Percentiles rank a stretch among this genome's conserved stretches.
Conservation (phyloP, 768 basidiomycete species). For the Gyrodon lividus region DNA sequence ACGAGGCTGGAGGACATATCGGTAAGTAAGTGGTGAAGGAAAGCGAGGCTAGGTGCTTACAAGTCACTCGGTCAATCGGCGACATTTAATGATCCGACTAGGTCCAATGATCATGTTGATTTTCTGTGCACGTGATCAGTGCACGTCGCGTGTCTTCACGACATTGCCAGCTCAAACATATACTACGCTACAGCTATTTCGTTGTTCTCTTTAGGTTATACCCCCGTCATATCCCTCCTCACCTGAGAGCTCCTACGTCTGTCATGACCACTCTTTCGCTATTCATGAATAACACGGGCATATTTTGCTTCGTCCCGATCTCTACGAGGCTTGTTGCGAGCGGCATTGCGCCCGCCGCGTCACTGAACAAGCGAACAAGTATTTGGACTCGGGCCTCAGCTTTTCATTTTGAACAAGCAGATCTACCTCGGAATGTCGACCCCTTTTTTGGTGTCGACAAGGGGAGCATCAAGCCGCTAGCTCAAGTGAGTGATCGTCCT, state of each 20-base stretch:
- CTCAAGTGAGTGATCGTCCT: neutral
- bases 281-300: slow-evolving; percentile 23
- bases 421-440: no score
- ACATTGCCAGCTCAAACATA: neutral
- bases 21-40: slow-evolving; percentile 1
- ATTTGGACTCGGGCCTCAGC: no score
- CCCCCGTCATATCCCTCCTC: no score
- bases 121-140: slow-evolving; percentile 21
- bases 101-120: slow-evolving; percentile 20
- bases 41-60: neutral
- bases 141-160: no score
- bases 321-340: slow-evolving; percentile 24
- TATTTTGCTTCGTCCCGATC: slow-evolving; percentile 28
- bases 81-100: neutral
- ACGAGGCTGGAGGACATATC: slow-evolving; percentile 42
- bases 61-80: neutral
- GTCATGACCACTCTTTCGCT: slow-evolving; percentile 22
- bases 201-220: no score
- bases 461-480: no score
- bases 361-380: neutral
- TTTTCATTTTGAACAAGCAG: no score
- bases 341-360: slow-evolving; percentile 11
- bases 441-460: no score
- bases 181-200: neutral
- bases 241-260: neutral